Percentiles rank a stretch among this genome's conserved stretches.
Conservation (phyloP, 2,329 filamentous ascomycete species). For the Chrysoporthe cubensis region DNA sequence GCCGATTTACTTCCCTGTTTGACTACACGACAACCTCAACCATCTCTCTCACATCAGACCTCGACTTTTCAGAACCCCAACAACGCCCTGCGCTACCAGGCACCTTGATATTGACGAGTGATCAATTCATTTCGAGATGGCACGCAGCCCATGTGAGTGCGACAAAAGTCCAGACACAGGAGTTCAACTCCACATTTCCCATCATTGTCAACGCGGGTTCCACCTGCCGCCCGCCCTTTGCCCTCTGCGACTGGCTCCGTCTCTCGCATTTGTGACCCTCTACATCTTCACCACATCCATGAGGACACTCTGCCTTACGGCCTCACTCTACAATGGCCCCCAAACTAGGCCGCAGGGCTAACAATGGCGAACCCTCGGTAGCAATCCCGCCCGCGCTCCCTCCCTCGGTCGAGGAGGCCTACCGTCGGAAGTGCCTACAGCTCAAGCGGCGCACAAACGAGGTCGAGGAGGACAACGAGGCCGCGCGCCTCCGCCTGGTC, state of each 20-base stretch:
- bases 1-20: background rate
- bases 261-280: conserved; percentile 2
- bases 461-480: conserved; percentile 89
- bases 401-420: conserved; percentile 92
- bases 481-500: conserved; percentile 75
- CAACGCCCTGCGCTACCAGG: background rate
- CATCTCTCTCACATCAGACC: background rate
- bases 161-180: conserved; percentile 1
- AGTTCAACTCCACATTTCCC: conserved; percentile 26
- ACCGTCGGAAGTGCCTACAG: conserved; percentile 94
- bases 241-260: conserved; percentile 25
- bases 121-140: conserved; percentile 21
- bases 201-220: conserved; percentile 17
- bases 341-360: conserved; percentile 38
- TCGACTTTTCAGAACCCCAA: background rate
- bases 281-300: background rate
- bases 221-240: conserved; percentile 18
- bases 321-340: conserved; percentile 20
- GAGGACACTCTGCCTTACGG: background rate
- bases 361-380: conserved; percentile 35
- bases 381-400: conserved; percentile 67
- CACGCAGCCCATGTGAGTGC: conserved; percentile 27
- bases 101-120: background rate
- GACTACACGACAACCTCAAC: conserved; percentile 1
- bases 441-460: conserved; percentile 90